Conservation (phyloP, 257 asterid species). For the Ballota nigra region DNA sequence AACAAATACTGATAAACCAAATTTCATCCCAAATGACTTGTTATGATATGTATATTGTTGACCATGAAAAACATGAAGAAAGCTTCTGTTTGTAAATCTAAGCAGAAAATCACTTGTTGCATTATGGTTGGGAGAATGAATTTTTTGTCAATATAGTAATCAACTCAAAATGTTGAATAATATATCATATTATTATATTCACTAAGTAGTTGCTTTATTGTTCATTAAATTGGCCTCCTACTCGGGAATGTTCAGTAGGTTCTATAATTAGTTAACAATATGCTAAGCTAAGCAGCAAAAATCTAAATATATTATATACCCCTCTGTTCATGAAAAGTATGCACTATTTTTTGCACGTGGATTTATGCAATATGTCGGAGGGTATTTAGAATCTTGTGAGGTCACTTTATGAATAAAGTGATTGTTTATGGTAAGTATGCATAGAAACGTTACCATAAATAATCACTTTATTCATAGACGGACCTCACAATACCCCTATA, state of each 20-base stretch:
- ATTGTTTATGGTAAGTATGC: too few relatives aligned
- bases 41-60: background rate
- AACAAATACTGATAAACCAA: constrained; percentile 22
- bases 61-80: background rate
- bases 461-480: too few relatives aligned
- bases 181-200: background rate
- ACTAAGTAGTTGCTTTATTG: background rate
- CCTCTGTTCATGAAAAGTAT: background rate
- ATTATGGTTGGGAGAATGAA: background rate
- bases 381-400: too few relatives aligned
- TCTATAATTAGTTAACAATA: background rate
- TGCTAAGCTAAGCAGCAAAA: background rate
- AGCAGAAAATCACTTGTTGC: background rate
- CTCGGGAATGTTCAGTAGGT: background rate
- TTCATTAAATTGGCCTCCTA: background rate
- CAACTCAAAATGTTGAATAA: background rate
- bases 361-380: too few relatives aligned
- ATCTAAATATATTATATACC: background rate
- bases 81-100: background rate
- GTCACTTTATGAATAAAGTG: too few relatives aligned
- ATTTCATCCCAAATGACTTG: background rate
- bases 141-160: background rate
- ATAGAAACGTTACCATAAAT: too few relatives aligned
- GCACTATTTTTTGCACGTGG: too few relatives aligned
- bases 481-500: too few relatives aligned